phyloP scores from a whole-genome alignment of 768 basidiomycete species.

The Mycena vitilis region DNA sequence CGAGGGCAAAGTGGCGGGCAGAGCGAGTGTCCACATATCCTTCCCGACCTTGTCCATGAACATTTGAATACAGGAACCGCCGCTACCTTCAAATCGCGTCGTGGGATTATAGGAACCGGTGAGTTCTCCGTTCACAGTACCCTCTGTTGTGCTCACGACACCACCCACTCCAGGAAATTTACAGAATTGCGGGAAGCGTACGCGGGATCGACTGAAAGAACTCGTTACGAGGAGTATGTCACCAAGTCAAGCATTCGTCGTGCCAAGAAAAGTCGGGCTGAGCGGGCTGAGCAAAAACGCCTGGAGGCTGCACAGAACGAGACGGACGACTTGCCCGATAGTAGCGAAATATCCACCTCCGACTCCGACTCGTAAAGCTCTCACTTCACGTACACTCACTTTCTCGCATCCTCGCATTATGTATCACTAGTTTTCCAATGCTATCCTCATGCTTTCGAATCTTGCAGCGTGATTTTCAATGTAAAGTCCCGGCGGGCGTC shows the following conservation, averaged over 20 bases:
- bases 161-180: not conserved
- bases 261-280: not conserved
- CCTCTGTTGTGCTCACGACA: too few species aligned
- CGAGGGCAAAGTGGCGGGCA: not conserved
- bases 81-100: not conserved
- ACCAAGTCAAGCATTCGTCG: not conserved
- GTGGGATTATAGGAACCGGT: slow-evolving; percentile 1
- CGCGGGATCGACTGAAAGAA: too few species aligned
- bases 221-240: not conserved
- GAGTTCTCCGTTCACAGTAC: not conserved
- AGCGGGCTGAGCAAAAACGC: not conserved
- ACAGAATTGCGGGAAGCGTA: not conserved
- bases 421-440: too few species aligned
- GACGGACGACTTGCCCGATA: not conserved
- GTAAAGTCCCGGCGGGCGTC: too few species aligned
- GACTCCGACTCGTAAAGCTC: not conserved
- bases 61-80: not conserved
- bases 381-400: too few species aligned
- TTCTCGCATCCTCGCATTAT: too few species aligned
- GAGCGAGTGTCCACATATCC: too few species aligned
- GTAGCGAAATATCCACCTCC: not conserved
- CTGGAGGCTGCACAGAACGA: not conserved
- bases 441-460: too few species aligned
- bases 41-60: too few species aligned
- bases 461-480: too few species aligned